A percentile compares a stretch with the other conserved stretches of the same genome.
Evolutionary conservation across 495 filamentous ascomycete species (phyloP).

Genomic region (Penicillium canariense): DNA sequence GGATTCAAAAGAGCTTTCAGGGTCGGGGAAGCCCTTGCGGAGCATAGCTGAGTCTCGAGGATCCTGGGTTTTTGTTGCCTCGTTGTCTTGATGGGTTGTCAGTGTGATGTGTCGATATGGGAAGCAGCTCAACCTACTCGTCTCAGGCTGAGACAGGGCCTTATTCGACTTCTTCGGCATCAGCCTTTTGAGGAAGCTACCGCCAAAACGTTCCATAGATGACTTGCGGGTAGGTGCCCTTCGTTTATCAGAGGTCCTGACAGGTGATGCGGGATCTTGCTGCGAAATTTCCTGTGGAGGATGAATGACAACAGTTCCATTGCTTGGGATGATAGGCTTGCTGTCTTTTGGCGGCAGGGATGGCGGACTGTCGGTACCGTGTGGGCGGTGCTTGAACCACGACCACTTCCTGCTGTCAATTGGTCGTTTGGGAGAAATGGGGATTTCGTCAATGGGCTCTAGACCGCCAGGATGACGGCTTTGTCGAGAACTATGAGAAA

Average conservation of each 20-base stretch:
- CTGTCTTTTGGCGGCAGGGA: constrained; percentile 16
- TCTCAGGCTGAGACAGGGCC: constrained; percentile 5
- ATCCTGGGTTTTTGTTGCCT: constrained; percentile 6
- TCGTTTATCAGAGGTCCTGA: background rate
- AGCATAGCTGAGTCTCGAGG: constrained; percentile 4
- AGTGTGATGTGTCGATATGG: background rate
- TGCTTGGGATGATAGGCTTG: constrained; percentile 24
- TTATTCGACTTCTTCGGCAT: constrained; percentile 34
- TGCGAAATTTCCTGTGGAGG: constrained; percentile 6
- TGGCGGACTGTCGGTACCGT: constrained; percentile 32
- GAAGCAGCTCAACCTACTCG: constrained; percentile 25
- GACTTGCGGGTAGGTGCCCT: constrained; percentile 19
- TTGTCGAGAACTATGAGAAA: constrained; percentile 22
- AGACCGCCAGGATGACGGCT: constrained; percentile 20
- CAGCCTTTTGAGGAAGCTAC: constrained; percentile 32
- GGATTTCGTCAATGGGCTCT: constrained; percentile 33
- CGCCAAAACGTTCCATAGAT: constrained; percentile 28
- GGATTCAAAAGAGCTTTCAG: constrained; percentile 19
- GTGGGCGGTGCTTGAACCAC: constrained; percentile 63
- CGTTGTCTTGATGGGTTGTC: constrained; percentile 4
- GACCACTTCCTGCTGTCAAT: constrained; percentile 55
- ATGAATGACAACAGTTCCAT: constrained; percentile 29
- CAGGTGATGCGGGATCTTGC: background rate
- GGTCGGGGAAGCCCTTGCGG: constrained; percentile 17
- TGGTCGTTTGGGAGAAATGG: constrained; percentile 27